These are phyloP conservation scores for Trametes pubescens DNA, from an alignment of 1,284 basidiomycete genomes.

Conservation along the genomic window DNA sequence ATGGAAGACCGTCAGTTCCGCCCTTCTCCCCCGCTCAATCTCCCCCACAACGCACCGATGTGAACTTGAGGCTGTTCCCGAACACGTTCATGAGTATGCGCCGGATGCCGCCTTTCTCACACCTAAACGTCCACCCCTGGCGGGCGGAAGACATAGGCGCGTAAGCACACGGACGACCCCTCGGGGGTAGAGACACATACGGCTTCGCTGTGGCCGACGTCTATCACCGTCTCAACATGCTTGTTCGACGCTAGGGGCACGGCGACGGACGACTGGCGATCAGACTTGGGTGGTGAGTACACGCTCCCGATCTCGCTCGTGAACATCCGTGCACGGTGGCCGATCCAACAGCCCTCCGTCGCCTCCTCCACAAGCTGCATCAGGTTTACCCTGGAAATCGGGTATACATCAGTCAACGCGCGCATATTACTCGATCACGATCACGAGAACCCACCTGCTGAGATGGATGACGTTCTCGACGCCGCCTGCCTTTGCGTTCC, in stretches of 20 bases:
- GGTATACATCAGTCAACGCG: too few relatives aligned
- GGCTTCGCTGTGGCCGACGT: conserved; percentile 77
- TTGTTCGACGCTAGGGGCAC: conserved; percentile 44
- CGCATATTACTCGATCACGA: too few relatives aligned
- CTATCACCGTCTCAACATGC: conserved; percentile 87
- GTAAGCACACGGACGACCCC: conserved; percentile 9
- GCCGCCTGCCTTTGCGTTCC: conserved; percentile 81
- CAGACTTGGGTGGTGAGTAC: conserved; percentile 82
- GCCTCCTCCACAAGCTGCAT: conserved; percentile 94
- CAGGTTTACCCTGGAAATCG: conserved; percentile 78
- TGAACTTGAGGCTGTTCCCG: conserved; percentile 95
- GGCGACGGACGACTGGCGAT: conserved; percentile 48
- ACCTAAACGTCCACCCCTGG: conserved; percentile 88
- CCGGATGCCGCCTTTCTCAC: conserved; percentile 93
- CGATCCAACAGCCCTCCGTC: conserved; percentile 95
- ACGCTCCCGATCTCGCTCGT: conserved; percentile 90
- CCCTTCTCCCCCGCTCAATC: conserved; percentile 3
- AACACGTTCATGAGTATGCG: conserved; percentile 96
- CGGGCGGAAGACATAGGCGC: conserved; percentile 2
- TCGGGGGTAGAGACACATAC: conserved; percentile 49
- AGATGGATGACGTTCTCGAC: conserved; percentile 78
- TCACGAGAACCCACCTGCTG: conserved; percentile 60
- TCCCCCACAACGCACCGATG: conserved; percentile 57
- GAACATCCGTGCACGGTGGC: conserved; percentile 83
- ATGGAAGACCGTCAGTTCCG: conserved; percentile 25